Conservation (phyloP, 192 early-diverging fungal genomes). For the Coemansia sp. region DNA sequence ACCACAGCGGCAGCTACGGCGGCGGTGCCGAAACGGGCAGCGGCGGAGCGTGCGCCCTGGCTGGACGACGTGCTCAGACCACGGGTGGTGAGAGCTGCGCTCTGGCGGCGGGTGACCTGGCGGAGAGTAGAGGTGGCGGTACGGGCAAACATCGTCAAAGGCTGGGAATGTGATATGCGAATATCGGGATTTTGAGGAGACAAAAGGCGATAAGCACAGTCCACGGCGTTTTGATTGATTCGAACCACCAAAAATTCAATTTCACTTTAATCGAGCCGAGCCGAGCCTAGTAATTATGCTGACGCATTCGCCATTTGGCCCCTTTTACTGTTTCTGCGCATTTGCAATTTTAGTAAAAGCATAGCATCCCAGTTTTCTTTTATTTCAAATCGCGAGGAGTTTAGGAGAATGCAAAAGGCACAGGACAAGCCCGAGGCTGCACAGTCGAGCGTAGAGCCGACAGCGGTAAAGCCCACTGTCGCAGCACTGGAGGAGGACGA, state of each 20-base stretch:
- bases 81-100: slow-evolving; percentile 25
- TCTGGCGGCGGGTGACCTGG: slow-evolving; percentile 52
- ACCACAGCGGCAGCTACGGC: slow-evolving; percentile 29
- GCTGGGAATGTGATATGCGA: neutral
- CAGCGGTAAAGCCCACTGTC: slow-evolving; percentile 33
- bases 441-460: slow-evolving; percentile 10
- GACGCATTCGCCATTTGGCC: neutral
- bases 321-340: neutral
- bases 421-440: neutral
- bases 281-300: neutral
- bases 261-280: neutral
- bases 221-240: neutral
- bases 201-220: neutral
- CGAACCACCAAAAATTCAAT: neutral
- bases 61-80: slow-evolving; percentile 31
- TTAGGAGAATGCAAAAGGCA: neutral
- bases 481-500: slow-evolving; percentile 87
- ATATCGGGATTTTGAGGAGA: slow-evolving; percentile 4
- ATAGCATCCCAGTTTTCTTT: slow-evolving; percentile 5
- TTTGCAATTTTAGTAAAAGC: neutral
- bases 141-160: slow-evolving; percentile 43
- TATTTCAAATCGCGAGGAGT: slow-evolving; percentile 2
- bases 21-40: slow-evolving; percentile 32
- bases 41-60: slow-evolving; percentile 19
- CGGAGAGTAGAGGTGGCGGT: slow-evolving; percentile 33